A percentile compares a stretch with the other conserved stretches of the same genome.
Conservation (phyloP, 2,329 filamentous ascomycete species). For the Aphanocladium album region DNA sequence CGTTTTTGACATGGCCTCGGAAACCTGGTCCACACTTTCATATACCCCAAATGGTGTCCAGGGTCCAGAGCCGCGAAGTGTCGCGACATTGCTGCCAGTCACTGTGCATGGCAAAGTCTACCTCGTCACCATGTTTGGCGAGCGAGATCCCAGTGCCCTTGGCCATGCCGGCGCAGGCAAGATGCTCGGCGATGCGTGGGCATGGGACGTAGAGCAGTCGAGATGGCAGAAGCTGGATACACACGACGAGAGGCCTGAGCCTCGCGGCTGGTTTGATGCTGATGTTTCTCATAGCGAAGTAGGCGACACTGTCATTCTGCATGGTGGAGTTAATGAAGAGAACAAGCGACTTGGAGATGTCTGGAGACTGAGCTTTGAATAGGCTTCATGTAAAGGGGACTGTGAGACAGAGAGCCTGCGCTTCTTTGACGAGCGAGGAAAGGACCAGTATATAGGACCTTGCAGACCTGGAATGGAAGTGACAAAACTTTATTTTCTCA, state of each 20-base stretch:
- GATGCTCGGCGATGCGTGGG: constrained; percentile 37
- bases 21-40: constrained; percentile 22
- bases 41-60: constrained; percentile 24
- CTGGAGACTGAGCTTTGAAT: constrained; percentile 27
- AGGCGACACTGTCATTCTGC: constrained; percentile 26
- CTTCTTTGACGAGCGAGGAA: too few species aligned
- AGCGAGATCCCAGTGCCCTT: constrained; percentile 31
- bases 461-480: too few species aligned
- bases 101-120: constrained; percentile 18
- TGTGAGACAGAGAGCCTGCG: too few species aligned
- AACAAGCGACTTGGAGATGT: constrained; percentile 35
- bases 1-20: constrained; percentile 27
- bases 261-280: constrained; percentile 37
- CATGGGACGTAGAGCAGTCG: constrained; percentile 29
- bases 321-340: constrained; percentile 34
- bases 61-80: constrained; percentile 29
- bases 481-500: too few species aligned
- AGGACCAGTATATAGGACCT: too few species aligned
- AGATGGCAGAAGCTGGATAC: constrained; percentile 24
- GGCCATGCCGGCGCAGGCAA: constrained; percentile 37
- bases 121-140: constrained; percentile 36
- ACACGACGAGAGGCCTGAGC: constrained; percentile 21
- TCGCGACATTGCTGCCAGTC: constrained; percentile 24
- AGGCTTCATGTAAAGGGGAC: too few species aligned
- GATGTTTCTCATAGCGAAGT: constrained; percentile 21